A percentile compares a stretch with the other conserved stretches of the same genome.
These are phyloP conservation scores for Mimosa pudica DNA, from an alignment of 306 rosid species.

Conservation along the genomic window DNA sequence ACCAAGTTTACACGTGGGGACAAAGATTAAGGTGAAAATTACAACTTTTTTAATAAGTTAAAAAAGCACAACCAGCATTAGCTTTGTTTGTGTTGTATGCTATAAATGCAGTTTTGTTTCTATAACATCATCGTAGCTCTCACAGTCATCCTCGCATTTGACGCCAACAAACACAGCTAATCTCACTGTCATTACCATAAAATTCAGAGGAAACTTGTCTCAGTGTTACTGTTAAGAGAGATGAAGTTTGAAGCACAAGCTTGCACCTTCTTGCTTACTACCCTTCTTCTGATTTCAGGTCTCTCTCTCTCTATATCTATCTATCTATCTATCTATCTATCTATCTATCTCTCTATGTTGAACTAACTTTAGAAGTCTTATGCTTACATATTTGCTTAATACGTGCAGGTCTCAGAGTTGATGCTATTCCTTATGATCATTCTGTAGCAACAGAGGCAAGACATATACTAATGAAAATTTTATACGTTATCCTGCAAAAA, in stretches of 20 bases:
- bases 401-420: conserved; percentile 53
- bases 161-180: conserved; percentile 13
- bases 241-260: conserved; percentile 47
- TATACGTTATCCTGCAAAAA: neutral
- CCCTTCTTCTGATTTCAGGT: conserved; percentile 57
- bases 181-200: neutral
- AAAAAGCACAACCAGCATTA: neutral
- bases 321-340: too few relatives aligned
- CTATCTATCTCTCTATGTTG: neutral
- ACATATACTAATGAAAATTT: neutral
- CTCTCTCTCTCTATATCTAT: conserved; percentile 9
- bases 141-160: conserved; percentile 9
- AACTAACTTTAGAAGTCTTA: neutral
- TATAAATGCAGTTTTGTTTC: conserved; percentile 7
- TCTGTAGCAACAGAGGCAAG: conserved; percentile 68
- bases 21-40: neutral
- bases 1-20: neutral
- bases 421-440: conserved; percentile 59
- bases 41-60: neutral
- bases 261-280: conserved; percentile 36
- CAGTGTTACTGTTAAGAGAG: conserved; percentile 23
- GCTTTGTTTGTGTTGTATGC: neutral
- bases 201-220: conserved; percentile 20
- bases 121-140: neutral
- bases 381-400: conserved; percentile 10